Base-by-base conservation (phyloP, 192 early-diverging fungal species). In the Podila epigama region DNA sequence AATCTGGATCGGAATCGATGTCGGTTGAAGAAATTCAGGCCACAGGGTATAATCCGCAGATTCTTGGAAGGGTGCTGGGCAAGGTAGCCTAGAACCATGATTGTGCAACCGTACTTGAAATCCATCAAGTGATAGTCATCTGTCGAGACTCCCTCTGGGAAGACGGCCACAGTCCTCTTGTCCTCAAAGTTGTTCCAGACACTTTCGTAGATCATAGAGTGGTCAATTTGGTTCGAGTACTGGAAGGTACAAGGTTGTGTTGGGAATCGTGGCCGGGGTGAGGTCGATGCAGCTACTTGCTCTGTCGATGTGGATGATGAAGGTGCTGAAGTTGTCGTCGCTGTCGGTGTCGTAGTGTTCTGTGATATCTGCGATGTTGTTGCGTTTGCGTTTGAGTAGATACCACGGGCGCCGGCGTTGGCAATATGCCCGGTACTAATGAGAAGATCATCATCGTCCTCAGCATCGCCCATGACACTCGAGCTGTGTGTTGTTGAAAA, bases 21-120 rank as follows among this genome's bases (percentile, higher is more conserved):
- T 40, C 81, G 81, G 67, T 82, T 79, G 55, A 82, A 82, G 55
- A 82, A 82, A 48, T 82, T 82, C 34, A 82, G 53, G 4, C 81
- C 81, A 44, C 81, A 82, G 18, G 81, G 81, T 52, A 82, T 61
- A 58, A 82, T 63, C 52, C 66, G 71, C 51, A 82, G 39, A 31
- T 57, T 72, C 57, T 66, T 78, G 41, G 69, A 68, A 0, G 60
- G 60, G 29, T 68, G 35, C 13, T 77, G 73, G 0, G 81, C 69
- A 39, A 82, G 60, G 36, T 82, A 82, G 18, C 81, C 81, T 6
- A 82, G 55, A 12, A 70, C 72, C 81, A 82, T 82, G 39, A 82
- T 78, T 4, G 81, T 78, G 51, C 81, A 82, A 53, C 81, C 81
- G 28, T 82, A 82, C 36, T 82, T 82, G 52, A 82, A 79, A 37